Evolutionary conservation across 2,329 filamentous ascomycete species (phyloP), one percentile per base, ranked within the genome.

Genomic region (Colletotrichum zoysiae): DNA sequence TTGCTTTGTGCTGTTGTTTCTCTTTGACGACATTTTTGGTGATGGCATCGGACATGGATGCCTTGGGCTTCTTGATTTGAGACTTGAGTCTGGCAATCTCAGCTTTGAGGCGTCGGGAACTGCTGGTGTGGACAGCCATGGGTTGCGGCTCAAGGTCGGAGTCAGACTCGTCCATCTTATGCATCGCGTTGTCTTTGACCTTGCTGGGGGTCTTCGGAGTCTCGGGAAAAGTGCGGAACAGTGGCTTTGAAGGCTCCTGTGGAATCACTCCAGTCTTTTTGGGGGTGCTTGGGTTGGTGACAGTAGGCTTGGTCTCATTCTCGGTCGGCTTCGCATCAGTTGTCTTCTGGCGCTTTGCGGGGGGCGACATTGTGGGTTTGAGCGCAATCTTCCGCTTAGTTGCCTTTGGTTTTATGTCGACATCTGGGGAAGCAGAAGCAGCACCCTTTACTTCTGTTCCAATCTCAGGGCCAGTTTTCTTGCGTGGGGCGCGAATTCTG

Each of bases 31-130:
- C 9, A 2, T 9, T 1, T 5, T 3, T 16, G 53, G 2, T 1
- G 7, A 11, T 2, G 18, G 2, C 14, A 12, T 12, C 6, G 1
- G 9, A 5, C 5, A 12, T 3, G 30, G 2, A 6, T n/a, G 3
- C 9, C 6, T 38, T 14, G 3, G 53, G 18, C 1, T 20, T 18
- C 20, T 20, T 1, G 2, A 38, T 38, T n/a, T 40, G 55, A 38
- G 55, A 40, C 55, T 40, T 57, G 33, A 40, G 55, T 2, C 20
- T 57, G 3, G 33, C 5, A 40, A 40, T 57, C 20, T 40, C 33
- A 16, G 55, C 18, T 12, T 57, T 38, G 5, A 35, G 12, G 23
- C 20, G 33, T n/a, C 55, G 55, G 16, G 11, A 3, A 6, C 55
- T 18, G n/a, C 55, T 40, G 20, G 20, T 18, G 12, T 57, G 35